phyloP scores from a whole-genome alignment of 306 rosid genomes.

The Spatholobus suberectus region DNA sequence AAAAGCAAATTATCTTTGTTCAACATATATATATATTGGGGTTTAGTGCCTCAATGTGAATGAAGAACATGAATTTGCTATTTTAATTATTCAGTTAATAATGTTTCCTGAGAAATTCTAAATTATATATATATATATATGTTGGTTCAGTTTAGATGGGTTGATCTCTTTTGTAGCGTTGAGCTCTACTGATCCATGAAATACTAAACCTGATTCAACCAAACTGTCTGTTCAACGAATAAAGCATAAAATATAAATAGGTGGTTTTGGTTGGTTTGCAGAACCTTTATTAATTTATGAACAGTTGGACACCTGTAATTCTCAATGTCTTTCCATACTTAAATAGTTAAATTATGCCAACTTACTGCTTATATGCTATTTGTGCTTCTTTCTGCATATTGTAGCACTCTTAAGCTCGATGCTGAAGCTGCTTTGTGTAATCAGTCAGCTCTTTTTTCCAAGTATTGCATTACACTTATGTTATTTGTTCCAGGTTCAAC shows the following conservation, averaged over 20 bases:
- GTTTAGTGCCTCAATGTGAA: conserved; percentile 13
- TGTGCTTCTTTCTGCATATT: conserved; percentile 18
- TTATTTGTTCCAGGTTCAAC: conserved; percentile 69
- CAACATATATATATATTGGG: too few relatives aligned
- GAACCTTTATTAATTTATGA: conserved; percentile 6
- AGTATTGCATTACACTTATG: background rate
- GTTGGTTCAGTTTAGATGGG: background rate
- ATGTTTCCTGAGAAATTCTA: too few relatives aligned
- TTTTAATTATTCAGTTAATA: background rate
- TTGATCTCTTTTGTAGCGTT: conserved; percentile 5
- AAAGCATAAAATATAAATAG: background rate
- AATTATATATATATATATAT: too few relatives aligned
- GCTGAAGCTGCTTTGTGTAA: conserved; percentile 1
- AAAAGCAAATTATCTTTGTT: too few relatives aligned
- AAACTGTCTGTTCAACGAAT: background rate
- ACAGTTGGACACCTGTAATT: background rate
- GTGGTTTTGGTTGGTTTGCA: conserved; percentile 32
- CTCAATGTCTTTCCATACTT: background rate
- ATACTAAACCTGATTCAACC: conserved; percentile 3
- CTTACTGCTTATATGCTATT: conserved; percentile 20
- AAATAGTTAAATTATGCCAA: background rate
- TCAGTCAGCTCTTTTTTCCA: conserved; percentile 7
- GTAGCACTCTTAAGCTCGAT: conserved; percentile 9
- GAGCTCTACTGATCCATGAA: conserved; percentile 9
- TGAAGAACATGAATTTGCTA: background rate